A percentile compares a stretch with the other conserved stretches of the same genome.
Conservation (phyloP, 371 early-diverging fungal species). For the Chytridiales sp. region DNA sequence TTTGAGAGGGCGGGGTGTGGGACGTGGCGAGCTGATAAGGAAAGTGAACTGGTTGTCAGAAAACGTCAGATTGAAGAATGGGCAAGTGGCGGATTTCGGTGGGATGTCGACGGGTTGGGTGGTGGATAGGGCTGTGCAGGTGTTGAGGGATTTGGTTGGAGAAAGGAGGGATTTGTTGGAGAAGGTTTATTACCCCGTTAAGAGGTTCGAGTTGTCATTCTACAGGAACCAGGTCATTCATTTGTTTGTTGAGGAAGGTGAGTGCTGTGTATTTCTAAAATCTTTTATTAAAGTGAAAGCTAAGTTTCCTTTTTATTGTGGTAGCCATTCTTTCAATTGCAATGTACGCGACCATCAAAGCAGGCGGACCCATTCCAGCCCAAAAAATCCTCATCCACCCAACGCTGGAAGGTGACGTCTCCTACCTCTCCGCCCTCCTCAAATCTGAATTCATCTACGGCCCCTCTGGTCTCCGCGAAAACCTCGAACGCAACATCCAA, state of each 20-base stretch:
- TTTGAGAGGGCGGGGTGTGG: constrained; percentile 81
- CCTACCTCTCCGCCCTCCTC: constrained; percentile 75
- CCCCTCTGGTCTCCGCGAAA: constrained; percentile 72
- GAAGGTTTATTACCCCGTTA: constrained; percentile 81
- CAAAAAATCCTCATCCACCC: constrained; percentile 40
- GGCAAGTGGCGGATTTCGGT: constrained; percentile 81
- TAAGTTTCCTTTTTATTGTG: constrained; percentile 1
- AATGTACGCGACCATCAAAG: constrained; percentile 77
- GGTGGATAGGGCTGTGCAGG: constrained; percentile 58
- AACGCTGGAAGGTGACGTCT: constrained; percentile 64
- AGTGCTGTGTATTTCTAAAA: neutral
- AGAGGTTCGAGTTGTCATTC: constrained; percentile 82
- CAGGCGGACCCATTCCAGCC: constrained; percentile 51
- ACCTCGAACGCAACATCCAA: constrained; percentile 65
- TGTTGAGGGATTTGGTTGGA: constrained; percentile 75
- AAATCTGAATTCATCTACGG: constrained; percentile 84
- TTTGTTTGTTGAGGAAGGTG: constrained; percentile 73
- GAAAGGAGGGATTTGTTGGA: constrained; percentile 76
- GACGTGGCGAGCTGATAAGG: constrained; percentile 76
- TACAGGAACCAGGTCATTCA: constrained; percentile 88
- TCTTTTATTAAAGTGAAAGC: neutral
- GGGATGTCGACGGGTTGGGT: constrained; percentile 52
- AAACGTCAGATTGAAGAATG: constrained; percentile 70
- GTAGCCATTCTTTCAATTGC: constrained; percentile 72
- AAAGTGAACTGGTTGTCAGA: constrained; percentile 77